A percentile compares a stretch with the other conserved stretches of the same genome.
Evolutionary conservation across 1,284 basidiomycete genomes (phyloP).

Genomic region (Flammula alnicola): DNA sequence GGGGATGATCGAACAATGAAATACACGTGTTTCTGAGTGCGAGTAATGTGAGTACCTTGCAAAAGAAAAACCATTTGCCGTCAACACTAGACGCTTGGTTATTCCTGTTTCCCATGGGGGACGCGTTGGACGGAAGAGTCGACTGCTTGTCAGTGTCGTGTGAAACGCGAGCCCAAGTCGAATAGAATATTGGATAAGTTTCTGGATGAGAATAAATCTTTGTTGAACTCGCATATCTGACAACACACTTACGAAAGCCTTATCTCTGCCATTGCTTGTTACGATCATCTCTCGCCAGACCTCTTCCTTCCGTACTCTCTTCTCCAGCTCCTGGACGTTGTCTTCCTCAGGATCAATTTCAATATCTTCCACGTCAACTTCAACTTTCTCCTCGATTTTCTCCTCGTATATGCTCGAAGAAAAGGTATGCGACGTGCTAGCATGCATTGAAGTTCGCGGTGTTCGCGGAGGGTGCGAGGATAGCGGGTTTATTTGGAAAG

Average conservation of each 20-base stretch:
- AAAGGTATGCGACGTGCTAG: slow-evolving; percentile 33
- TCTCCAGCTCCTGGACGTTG: slow-evolving; percentile 14
- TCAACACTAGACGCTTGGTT: slow-evolving; percentile 59
- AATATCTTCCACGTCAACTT: slow-evolving; percentile 35
- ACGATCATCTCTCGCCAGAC: slow-evolving; percentile 79
- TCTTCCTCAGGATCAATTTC: slow-evolving; percentile 34
- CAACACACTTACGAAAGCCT: slow-evolving; percentile 69
- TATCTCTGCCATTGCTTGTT: slow-evolving; percentile 78
- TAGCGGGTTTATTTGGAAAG: slow-evolving; percentile 79
- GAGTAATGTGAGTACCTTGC: slow-evolving; percentile 52
- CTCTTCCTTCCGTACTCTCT: slow-evolving; percentile 49
- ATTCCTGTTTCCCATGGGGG: slow-evolving; percentile 60
- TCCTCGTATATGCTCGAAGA: slow-evolving; percentile 42
- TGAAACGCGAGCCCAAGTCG: slow-evolving; percentile 76
- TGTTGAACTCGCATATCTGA: too few species aligned
- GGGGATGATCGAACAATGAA: slow-evolving; percentile 16
- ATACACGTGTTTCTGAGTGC: slow-evolving; percentile 5
- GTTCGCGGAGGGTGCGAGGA: slow-evolving; percentile 78
- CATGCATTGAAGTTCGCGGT: slow-evolving; percentile 57
- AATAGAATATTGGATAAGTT: slow-evolving; percentile 83
- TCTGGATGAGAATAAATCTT: slow-evolving; percentile 48
- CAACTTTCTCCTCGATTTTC: slow-evolving; percentile 37
- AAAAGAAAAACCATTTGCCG: slow-evolving; percentile 69
- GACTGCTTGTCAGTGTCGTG: slow-evolving; percentile 48
- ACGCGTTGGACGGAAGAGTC: slow-evolving; percentile 47